Conservation (phyloP, 495 filamentous ascomycete genomes). For the Annulohypoxylon bovei region DNA sequence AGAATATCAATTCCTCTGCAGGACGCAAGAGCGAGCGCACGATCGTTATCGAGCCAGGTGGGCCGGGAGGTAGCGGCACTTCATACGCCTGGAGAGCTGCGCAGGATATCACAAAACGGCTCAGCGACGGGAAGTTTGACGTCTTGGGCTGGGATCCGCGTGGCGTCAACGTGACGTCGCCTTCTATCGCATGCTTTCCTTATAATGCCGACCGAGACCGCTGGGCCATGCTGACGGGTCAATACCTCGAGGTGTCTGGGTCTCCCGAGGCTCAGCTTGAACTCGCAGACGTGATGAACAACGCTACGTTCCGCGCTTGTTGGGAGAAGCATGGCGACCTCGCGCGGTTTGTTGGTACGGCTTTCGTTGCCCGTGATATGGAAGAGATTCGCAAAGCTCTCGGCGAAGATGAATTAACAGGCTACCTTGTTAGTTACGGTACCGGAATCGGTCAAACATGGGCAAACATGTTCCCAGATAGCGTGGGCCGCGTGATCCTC, state of each 20-base stretch:
- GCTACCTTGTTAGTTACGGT: constrained; percentile 76
- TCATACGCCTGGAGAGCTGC: constrained; percentile 51
- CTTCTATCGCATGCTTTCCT: constrained; percentile 61
- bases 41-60: constrained; percentile 59
- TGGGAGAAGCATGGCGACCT: constrained; percentile 57
- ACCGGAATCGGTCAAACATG: constrained; percentile 71
- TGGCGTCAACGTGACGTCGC: constrained; percentile 62
- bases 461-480: constrained; percentile 58
- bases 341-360: constrained; percentile 53
- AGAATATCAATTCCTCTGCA: constrained; percentile 1
- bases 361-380: constrained; percentile 59
- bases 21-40: constrained; percentile 57
- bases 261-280: constrained; percentile 50
- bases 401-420: constrained; percentile 61
- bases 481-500: constrained; percentile 58
- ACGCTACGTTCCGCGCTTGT: constrained; percentile 56
- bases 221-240: constrained; percentile 52
- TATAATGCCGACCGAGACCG: constrained; percentile 53
- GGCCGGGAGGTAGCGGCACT: constrained; percentile 58
- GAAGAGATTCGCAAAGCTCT: constrained; percentile 61
- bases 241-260: constrained; percentile 50
- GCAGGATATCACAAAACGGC: constrained; percentile 47
- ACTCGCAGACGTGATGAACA: constrained; percentile 52
- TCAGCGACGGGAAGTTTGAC: constrained; percentile 57
- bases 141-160: constrained; percentile 67